Base-by-base conservation (phyloP, 306 rosid genomes). In the Prunus fruticosa region DNA sequence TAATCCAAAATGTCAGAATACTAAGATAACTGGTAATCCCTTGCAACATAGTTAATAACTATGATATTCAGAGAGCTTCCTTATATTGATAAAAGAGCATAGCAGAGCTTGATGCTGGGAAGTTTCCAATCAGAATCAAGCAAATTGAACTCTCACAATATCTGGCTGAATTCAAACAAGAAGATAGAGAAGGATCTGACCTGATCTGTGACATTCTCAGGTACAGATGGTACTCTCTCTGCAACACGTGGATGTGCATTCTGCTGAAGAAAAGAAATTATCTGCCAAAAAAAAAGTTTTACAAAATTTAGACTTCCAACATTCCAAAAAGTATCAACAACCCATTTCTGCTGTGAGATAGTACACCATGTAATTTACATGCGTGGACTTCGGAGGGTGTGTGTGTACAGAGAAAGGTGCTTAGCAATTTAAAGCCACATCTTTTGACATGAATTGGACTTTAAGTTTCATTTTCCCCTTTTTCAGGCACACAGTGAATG, bases 191-290 rank as follows among this genome's bases (percentile, higher is more conserved):
- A 67, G 64, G 62, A 49, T 45, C 69, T 23, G 71, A 90, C 97
- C 99, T 92, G 97, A 79, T 95, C 97, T 1, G 97, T 95, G 83
- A 95, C 97, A 83, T 95, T 95, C 86, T 95, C 97, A 20, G 99
- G 97, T 34, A 92, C 87, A 38, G 93, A 67, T 54, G 97, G 99
- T 74, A 82, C n/a, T 84, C 93, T 92, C 76, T 88, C 92, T 5
- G 96, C 91, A 82, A 92, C 99, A 25, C 99, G 92, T 72, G 97
- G 88, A 87, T 92, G 97, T 64, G 99, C 91, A 82, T 95, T 92
- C 83, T 95, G 97, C 90, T 88, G 91, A 71, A 95, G 89, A 83
- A 95, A 95, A 76, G 87, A 82, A 76, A 91, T 72, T 82, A 92
- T 95, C 99, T 95, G 93, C 81, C 51, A 80, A 66, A 56, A 32